phyloP scores from a whole-genome alignment of 73 alveolate genomes.

The Paramecium biaurelia region DNA sequence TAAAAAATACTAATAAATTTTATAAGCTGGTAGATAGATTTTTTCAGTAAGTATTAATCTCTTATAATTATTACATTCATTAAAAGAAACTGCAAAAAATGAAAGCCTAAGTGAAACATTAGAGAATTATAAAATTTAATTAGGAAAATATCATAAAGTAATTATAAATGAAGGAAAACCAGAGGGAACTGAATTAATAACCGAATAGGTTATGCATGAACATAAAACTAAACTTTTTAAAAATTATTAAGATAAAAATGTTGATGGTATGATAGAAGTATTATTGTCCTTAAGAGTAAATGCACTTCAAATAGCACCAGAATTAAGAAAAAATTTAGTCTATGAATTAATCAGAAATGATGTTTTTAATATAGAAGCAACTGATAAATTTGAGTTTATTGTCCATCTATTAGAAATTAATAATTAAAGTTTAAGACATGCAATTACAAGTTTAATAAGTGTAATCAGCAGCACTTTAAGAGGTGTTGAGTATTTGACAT shows the following conservation, averaged over 20 bases:
- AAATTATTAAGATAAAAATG: conserved; percentile 81
- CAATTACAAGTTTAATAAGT: conserved; percentile 86
- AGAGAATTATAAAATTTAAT: conserved; percentile 88
- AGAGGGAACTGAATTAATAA: conserved; percentile 79
- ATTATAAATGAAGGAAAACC: conserved; percentile 88
- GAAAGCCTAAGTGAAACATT: conserved; percentile 88
- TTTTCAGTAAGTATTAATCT: conserved; percentile 89
- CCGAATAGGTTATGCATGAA: conserved; percentile 89
- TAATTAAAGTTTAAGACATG: conserved; percentile 90
- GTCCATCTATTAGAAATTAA: conserved; percentile 80
- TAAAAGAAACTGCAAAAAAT: conserved; percentile 82
- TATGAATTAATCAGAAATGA: conserved; percentile 89
- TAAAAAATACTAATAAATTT: conserved; percentile 83
- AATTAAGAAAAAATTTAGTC: conserved; percentile 83
- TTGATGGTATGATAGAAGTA: conserved; percentile 87
- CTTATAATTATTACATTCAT: conserved; percentile 78
- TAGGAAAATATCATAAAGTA: conserved; percentile 95
- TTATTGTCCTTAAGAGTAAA: conserved; percentile 93
- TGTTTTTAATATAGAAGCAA: conserved; percentile 84
- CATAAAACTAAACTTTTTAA: conserved; percentile 91
- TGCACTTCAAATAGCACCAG: conserved; percentile 97
- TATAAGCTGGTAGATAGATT: conserved; percentile 88
- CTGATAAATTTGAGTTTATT: conserved; percentile 72
- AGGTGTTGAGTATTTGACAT: conserved; percentile 92
- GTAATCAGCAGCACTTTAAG: conserved; percentile 87